Evolutionary conservation across 352 stramenopile genomes (phyloP).

Genomic region (Halophytophthora batemanensis): DNA sequence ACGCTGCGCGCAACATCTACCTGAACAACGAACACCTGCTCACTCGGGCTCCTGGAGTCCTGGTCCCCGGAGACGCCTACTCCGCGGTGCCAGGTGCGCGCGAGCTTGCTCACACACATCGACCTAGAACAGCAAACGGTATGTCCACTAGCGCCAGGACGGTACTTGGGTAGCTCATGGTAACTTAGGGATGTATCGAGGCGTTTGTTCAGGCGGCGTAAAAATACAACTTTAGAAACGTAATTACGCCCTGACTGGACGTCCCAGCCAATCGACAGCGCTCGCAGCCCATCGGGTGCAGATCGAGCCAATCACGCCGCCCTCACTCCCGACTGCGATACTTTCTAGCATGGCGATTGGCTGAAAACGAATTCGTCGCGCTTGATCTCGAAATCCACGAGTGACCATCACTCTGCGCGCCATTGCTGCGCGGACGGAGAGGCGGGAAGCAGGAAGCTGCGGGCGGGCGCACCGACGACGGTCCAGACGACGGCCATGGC

Average conservation of each 20-base stretch:
- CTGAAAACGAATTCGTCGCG: neutral
- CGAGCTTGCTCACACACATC: too few species aligned
- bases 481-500: conserved; percentile 11
- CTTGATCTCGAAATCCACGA: conserved; percentile 11
- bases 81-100: too few species aligned
- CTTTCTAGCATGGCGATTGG: neutral
- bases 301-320: conserved; percentile 2
- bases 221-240: conserved; percentile 13
- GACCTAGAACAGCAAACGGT: too few species aligned
- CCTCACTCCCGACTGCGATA: neutral
- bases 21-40: too few species aligned
- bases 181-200: too few species aligned
- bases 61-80: too few species aligned
- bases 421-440: too few species aligned
- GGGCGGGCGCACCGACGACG: neutral
- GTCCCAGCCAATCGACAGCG: neutral
- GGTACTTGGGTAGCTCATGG: too few species aligned
- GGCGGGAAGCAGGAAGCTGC: conserved; percentile 3
- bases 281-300: neutral
- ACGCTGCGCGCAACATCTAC: too few species aligned
- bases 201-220: too few species aligned
- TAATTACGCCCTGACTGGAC: conserved; percentile 15
- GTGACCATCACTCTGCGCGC: conserved; percentile 10
- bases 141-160: too few species aligned
- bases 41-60: too few species aligned